Evolutionary conservation across 2,329 filamentous ascomycete genomes (phyloP), one percentile per base, ranked within the genome.

Genomic region (Tolypocladium inflatum): DNA sequence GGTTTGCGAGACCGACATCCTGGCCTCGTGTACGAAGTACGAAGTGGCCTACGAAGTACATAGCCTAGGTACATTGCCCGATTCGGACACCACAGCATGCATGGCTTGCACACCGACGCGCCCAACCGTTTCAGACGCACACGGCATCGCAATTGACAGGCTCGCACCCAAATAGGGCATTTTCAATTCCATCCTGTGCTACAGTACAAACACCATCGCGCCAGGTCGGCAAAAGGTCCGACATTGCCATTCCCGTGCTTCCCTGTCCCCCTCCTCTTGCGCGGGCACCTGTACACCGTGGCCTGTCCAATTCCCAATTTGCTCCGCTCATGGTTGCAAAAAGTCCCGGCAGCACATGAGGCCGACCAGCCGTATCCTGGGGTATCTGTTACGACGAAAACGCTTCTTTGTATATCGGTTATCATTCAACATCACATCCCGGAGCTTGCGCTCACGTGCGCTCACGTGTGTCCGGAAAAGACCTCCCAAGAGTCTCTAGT

Each of bases 401-500:
- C 41, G 19, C 50, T 54, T 17, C 21, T 35, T 33, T 45, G 33
- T 21, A 41, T 19, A 37, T 52, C 23, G 45, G 43, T 45, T 52
- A 37, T 52, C 54, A 54, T 35, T 55, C 48, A 57, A 45, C 51
- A 57, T 56, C 55, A 59, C 63, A 67, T 63, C 59, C 38, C 26
- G 61, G 60, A 67, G 63, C 63, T 64, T 59, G 58, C 60, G 61
- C 62, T 65, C 62, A 59, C 61, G 53, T 62, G 54, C 43, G 54
- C 54, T 56, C 57, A 58, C 57, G 53, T 58, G 53, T 43, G 45
- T 43, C 56, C 53, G 43, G 43, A 55, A 15, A 10, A 41, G 23
- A 41, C 43, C 35, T 23, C 33, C 23, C 6, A 10, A 9, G 17
- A 37, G 21, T 39, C 37, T 55, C 66, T 69, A 77, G 64, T 76